These are phyloP conservation scores for Sordariomycetes sp. DNA, from an alignment of 2,329 filamentous ascomycete genomes.

Conservation along the genomic window DNA sequence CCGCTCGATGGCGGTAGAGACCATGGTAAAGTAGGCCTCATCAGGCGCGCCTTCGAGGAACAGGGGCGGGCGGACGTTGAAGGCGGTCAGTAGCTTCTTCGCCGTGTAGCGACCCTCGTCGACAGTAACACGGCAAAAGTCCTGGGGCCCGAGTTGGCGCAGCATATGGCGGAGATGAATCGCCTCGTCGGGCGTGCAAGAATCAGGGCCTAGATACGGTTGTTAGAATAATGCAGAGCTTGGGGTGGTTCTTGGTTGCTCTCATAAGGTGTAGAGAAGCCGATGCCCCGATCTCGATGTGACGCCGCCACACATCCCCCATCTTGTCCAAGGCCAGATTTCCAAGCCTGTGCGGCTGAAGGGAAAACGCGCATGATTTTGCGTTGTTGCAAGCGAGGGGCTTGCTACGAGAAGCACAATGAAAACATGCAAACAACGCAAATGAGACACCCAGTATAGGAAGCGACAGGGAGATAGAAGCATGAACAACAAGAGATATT, in stretches of 20 bases:
- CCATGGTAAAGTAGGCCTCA: conserved; percentile 61
- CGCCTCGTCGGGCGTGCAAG: conserved; percentile 60
- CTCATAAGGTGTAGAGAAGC: conserved; percentile 5
- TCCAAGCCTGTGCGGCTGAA: neutral
- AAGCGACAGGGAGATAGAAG: no score
- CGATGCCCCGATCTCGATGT: neutral
- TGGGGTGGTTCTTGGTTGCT: neutral
- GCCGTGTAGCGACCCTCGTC: conserved; percentile 60
- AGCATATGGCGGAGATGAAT: conserved; percentile 58
- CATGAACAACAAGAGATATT: neutral
- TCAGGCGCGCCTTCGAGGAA: conserved; percentile 62
- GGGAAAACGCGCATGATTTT: neutral
- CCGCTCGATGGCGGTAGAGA: conserved; percentile 67
- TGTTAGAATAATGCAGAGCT: neutral
- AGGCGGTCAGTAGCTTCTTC: conserved; percentile 78
- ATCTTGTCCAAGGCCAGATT: neutral
- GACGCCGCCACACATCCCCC: no score
- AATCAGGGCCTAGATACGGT: conserved; percentile 27
- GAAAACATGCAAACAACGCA: neutral
- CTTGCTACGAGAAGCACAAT: neutral
- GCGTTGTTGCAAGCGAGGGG: neutral
- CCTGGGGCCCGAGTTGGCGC: conserved; percentile 63
- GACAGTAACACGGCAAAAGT: conserved; percentile 66
- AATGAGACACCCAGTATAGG: no score
- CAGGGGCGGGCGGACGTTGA: conserved; percentile 62